These are phyloP conservation scores for Apiotrichum mycotoxinovorans DNA, from an alignment of 1,284 basidiomycete species.

Conservation along the genomic window DNA sequence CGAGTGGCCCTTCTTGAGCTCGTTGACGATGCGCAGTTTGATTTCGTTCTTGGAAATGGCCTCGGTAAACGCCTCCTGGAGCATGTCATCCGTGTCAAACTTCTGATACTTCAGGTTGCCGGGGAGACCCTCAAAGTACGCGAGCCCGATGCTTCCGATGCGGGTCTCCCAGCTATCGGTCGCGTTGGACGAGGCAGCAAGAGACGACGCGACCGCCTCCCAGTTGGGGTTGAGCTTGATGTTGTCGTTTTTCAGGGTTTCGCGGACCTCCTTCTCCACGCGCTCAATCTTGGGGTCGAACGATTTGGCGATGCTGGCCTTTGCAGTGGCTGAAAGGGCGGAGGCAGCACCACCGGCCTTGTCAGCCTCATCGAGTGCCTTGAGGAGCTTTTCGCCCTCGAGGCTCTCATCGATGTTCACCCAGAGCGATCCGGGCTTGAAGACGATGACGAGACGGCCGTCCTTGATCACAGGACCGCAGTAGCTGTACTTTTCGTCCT, in stretches of 20 bases:
- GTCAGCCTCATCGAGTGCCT: not conserved
- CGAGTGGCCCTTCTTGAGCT: not conserved
- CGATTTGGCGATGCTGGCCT: not conserved
- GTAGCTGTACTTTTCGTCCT: conserved; percentile 4
- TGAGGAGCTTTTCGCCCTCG: not conserved
- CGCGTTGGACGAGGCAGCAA: not conserved
- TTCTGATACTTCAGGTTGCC: not conserved
- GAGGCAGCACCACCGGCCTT: not conserved
- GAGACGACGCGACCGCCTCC: not conserved
- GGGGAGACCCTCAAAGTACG: conserved; percentile 3
- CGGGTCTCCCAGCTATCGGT: not conserved
- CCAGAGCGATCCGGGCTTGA: conserved; percentile 2
- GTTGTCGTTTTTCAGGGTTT: not conserved
- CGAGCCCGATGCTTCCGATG: not conserved
- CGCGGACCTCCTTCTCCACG: not conserved
- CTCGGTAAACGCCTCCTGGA: conserved; percentile 11
- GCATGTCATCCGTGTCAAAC: conserved; percentile 10
- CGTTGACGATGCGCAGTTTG: not conserved
- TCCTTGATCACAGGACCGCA: conserved; percentile 4
- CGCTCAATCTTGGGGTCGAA: not conserved
- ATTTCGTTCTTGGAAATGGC: conserved; percentile 4
- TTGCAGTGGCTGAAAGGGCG: not conserved
- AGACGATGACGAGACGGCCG: conserved; percentile 6
- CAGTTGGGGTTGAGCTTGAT: conserved; percentile 7
- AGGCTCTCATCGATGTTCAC: not conserved